Base-by-base conservation (phyloP, 2,329 filamentous ascomycete genomes). In the Fusarium ambrosium region DNA sequence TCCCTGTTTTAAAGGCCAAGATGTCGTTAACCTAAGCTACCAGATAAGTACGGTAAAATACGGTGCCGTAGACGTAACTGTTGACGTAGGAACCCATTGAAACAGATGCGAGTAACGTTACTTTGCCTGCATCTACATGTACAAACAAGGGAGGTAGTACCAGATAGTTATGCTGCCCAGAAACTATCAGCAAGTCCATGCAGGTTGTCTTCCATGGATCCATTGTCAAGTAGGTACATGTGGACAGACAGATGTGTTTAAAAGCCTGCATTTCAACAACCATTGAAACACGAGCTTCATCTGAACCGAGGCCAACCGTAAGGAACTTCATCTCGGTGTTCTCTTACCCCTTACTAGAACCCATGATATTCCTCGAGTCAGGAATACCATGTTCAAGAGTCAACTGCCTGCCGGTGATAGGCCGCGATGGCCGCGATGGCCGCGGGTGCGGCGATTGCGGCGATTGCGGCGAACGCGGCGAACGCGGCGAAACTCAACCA, bases 1-100 rank as follows among this genome's bases (percentile, higher is more conserved):
- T 55, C 51, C 51, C 27, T 55, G 51, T 32, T 55, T 55, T 55
- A 58, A 58, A 64, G 14, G 34, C 53, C 55, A 20, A 24, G 62
- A 27, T 51, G 43, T 27, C 20, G 29, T 36, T 34, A 6, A 13
- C 22, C 20, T 34, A 4, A 13, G n/a, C 20, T 45, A 8, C 36
- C 16, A 51, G 58, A 20, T 60, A 36, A 6, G 34, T 36, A 34
- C 22, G 36, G 34, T 29, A 56, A 24, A 43, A 55, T 48, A 39
- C 34, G 18, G 51, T 55, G 10, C 24, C 41, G 43, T 29, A 22
- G 29, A 45, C 27, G 10, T 59, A n/a, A 22, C 27, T 9, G 18
- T 32, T 32, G 11, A 29, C 18, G 61, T 39, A 39, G 36, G 43
- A n/a, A 36, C 34, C 34, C 34, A 36, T 36, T 24, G n/a, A 51